Percentiles rank a stretch among this genome's conserved stretches.
These are phyloP conservation scores for Nannochloropsis gaditana DNA, from an alignment of 108 stramenopile genomes.

Conservation along the genomic window DNA sequence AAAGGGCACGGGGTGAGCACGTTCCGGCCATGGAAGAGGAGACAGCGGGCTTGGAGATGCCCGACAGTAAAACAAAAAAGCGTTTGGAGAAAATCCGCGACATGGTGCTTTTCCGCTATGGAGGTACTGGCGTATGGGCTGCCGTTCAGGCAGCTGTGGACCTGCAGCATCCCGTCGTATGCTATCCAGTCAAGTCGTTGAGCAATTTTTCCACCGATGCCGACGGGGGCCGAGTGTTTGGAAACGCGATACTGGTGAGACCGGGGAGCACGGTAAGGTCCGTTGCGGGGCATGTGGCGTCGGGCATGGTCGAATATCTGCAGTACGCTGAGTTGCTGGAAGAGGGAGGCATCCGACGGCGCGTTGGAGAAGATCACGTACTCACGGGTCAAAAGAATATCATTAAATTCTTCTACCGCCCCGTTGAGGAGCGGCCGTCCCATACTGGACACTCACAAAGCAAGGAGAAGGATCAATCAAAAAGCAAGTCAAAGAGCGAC, in stretches of 20 bases:
- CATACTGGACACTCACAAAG: background rate
- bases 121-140: background rate
- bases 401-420: conserved; percentile 20
- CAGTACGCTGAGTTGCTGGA: conserved; percentile 19
- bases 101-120: conserved; percentile 19
- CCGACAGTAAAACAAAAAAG: background rate
- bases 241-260: conserved; percentile 17
- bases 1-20: background rate
- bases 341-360: background rate
- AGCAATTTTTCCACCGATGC: background rate
- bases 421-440: background rate
- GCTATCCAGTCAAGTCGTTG: background rate
- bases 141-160: conserved; percentile 2
- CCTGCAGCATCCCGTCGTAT: background rate
- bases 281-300: background rate
- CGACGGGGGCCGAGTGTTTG: background rate
- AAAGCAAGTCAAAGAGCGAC: background rate
- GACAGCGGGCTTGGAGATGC: background rate
- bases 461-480: background rate
- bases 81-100: background rate
- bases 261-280: background rate
- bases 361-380: background rate
- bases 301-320: background rate
- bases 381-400: background rate
- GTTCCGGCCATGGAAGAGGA: background rate